phyloP scores from a whole-genome alignment of 495 filamentous ascomycete genomes.

The Lepidopterella palustris region DNA sequence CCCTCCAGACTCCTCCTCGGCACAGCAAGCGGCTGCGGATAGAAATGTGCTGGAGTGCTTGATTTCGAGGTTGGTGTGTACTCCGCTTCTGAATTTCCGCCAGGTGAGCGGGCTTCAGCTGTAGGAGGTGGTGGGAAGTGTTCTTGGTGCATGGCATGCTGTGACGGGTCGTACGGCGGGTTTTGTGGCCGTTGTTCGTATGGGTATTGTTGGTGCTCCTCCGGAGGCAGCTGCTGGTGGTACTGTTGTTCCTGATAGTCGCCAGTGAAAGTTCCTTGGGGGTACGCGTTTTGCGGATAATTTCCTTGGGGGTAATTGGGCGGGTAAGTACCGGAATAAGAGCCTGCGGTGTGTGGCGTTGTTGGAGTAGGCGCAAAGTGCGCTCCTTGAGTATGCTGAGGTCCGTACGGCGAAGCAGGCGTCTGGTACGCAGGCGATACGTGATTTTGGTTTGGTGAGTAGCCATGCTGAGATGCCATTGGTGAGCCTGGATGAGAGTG shows the following conservation, averaged over 20 bases:
- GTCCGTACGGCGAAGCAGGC: background rate
- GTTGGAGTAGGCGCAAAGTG: background rate
- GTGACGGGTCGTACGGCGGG: slow-evolving; percentile 2
- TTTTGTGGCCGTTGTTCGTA: background rate
- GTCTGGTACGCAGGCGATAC: background rate
- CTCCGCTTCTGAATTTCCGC: slow-evolving; percentile 1
- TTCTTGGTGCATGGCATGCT: background rate
- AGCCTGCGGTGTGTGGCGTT: background rate
- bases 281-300: slow-evolving; percentile 1
- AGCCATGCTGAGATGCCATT: background rate
- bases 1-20: slow-evolving; percentile 3
- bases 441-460: background rate
- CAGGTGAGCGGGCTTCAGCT: background rate
- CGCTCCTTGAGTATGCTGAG: background rate
- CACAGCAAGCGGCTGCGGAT: slow-evolving; percentile 15
- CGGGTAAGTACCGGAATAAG: background rate
- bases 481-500: background rate
- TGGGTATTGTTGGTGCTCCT: background rate
- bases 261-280: background rate
- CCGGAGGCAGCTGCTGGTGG: background rate
- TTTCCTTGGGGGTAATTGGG: background rate
- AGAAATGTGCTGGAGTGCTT: slow-evolving; percentile 28
- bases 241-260: background rate
- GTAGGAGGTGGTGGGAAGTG: slow-evolving; percentile 4
- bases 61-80: slow-evolving; percentile 6